Evolutionary conservation across 2,329 filamentous ascomycete genomes (phyloP).

Genomic region (Emmonsiellopsis sp.): DNA sequence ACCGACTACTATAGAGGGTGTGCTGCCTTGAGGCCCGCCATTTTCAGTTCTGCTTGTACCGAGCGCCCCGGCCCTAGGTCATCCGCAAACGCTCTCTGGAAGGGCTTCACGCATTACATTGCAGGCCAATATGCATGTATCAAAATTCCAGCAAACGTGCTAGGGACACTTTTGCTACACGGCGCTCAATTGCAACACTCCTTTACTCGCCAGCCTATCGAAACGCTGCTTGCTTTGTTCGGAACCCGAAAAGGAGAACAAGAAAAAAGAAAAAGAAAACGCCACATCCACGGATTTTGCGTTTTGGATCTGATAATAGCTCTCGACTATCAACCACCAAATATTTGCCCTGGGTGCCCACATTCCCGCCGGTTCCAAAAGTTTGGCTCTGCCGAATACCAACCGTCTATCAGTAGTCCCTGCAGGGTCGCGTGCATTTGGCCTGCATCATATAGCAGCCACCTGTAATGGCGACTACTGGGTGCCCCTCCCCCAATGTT

Average conservation of each 20-base stretch:
- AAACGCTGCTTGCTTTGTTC: not conserved
- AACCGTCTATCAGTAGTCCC: not conserved
- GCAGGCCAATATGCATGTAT: conserved; percentile 37
- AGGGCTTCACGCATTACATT: conserved; percentile 30
- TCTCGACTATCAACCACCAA: not conserved
- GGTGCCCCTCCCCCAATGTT: conserved; percentile 20
- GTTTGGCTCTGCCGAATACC: not conserved
- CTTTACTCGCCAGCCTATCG: not conserved
- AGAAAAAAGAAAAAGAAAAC: not conserved
- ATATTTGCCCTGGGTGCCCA: not conserved
- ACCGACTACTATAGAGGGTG: not conserved
- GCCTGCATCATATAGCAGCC: not conserved
- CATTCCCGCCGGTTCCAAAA: not conserved
- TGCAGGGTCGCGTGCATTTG: not conserved
- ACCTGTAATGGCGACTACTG: conserved; percentile 30
- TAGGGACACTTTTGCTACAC: conserved; percentile 31
- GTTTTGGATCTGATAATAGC: not conserved
- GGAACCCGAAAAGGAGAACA: not conserved
- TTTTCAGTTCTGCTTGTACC: not conserved
- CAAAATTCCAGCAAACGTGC: conserved; percentile 29
- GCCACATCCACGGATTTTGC: not conserved
- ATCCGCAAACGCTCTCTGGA: conserved; percentile 29
- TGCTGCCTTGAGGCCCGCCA: not conserved
- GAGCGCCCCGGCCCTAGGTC: not conserved
- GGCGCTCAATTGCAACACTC: not conserved